Base-by-base conservation (phyloP, 2,329 filamentous ascomycete genomes). In the Zasmidium cellare region DNA sequence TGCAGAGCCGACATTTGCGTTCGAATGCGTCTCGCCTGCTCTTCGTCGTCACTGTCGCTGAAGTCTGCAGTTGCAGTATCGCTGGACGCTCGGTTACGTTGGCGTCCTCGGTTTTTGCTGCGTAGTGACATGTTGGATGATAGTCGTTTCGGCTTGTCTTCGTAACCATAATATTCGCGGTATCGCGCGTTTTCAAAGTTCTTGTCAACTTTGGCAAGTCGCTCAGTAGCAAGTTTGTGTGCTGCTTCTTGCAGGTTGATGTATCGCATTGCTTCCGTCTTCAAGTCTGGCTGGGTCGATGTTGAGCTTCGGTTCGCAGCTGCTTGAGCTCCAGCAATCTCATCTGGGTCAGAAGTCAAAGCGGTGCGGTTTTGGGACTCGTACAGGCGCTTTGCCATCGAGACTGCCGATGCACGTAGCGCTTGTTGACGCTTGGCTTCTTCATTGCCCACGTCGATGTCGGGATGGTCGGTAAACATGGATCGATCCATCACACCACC, bases 351-450 rank as follows among this genome's bases (percentile, higher is more conserved):
- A 12, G 58, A 52, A 14, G 56, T 53, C 35, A 68, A 57, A 3
- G 56, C 61, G 2, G 62, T 61, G 3, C 69, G 67, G 46, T 71
- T 82, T 60, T 82, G 84, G 61, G 90, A 85, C 11, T 80, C 84
- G 70, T 92, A 96, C 86, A 96, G 93, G 65, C 88, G 85, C 74
- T 88, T 89, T 6, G 92, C 92, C 91, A 97, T 96, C 11, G 89
- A 90, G 2, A 96, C 79, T 2, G 92, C 91, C 19, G 91, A 93
- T 25, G 91, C 90, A 62, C 88, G 88, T 2, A 96, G 78, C 3
- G 87, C 85, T 64, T 91, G 88, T 46, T 87, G 84, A 57, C 84
- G 85, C 60, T 84, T 86, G 72, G 87, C 83, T 68, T 96, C 91
- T 68, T 96, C 90, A 45, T 50, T 56, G 24, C 47, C 38, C 1